Evolutionary conservation across 129 eudicot genomes (phyloP), one percentile per base, ranked within the genome.

Genomic region (Flaveria bidentis): DNA sequence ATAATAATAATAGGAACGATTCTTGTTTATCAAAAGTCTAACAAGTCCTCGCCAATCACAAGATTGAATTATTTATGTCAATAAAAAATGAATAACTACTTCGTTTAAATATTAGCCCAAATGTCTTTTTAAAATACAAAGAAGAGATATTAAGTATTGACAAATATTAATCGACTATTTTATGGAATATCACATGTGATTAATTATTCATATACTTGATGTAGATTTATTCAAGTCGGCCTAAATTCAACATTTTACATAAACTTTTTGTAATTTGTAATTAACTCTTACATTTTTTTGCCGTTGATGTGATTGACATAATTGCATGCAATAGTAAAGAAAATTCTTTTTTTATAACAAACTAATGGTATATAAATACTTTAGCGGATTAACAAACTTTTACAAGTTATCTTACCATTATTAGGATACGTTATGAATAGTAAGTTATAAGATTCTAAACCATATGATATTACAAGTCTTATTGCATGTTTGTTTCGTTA

Each of bases 71-170:
- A 41, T 20, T 73, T 73, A 53, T 72, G 56, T 80, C 45, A 74
- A 67, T 64, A 36, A 74, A 74, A 44, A 44, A 76, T 73, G 30
- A 65, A 41, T 46, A 80, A 26, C 75, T 73, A 66, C 75, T 80
- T 53, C 49, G 51, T 49, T 80, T 73, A 67, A 80, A 80, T 80
- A 65, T 26, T 42, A 25, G 56, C n/a, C 25, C 79, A 49, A 15
- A 20, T 12, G 23, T 8, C 63, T 62, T n/a, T 46, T 51, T 9
- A 8, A 1, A 68, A 16, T 62, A 61, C 62, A 47, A 60, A 79
- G 45, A 71, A 61, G n/a, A 71, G 42, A 28, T 9, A 60, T 22
- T 18, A 50, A 60, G 18, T n/a, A 15, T 68, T 42, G 71, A 70
- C 51, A 33, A 62, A 18, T 57, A 73, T 44, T 2, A 78, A 65